Conservation (phyloP, 2,329 filamentous ascomycete species). For the Domatiomyces catenatus region DNA sequence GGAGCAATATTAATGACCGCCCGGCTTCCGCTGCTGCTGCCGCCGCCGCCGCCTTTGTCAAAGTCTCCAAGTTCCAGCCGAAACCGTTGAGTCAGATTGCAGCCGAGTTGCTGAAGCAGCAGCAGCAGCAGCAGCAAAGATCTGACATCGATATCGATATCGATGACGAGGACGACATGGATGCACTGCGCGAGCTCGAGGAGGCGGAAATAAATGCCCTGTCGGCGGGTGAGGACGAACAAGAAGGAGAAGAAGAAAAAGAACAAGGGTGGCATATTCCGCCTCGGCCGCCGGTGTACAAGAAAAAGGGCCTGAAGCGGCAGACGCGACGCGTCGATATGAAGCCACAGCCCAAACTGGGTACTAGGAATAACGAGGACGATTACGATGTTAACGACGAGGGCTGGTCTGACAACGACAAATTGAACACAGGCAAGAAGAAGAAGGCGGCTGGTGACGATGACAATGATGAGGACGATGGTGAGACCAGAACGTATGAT, state of each 20-base stretch:
- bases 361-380: neutral
- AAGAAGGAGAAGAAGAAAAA: too few species aligned
- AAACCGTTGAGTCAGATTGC: conserved; percentile 14
- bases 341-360: conserved; percentile 14
- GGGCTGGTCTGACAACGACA: neutral
- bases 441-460: conserved; percentile 4
- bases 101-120: conserved; percentile 5
- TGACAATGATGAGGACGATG: conserved; percentile 6
- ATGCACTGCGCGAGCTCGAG: conserved; percentile 31
- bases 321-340: conserved; percentile 31
- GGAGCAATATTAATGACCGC: conserved; percentile 5
- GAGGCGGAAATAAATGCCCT: conserved; percentile 14
- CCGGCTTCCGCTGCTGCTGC: too few species aligned
- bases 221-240: neutral
- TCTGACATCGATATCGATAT: conserved; percentile 25
- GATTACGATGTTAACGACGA: conserved; percentile 4
- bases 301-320: conserved; percentile 36
- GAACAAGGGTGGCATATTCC: too few species aligned
- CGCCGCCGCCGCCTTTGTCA: too few species aligned
- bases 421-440: conserved; percentile 2
- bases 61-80: conserved; percentile 1
- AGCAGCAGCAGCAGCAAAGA: conserved; percentile 25
- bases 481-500: conserved; percentile 25
- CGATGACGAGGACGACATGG: conserved; percentile 29
- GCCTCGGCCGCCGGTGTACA: conserved; percentile 23